These are phyloP conservation scores for Thraustotheca clavata DNA, from an alignment of 352 stramenopile species.

Conservation along the genomic window DNA sequence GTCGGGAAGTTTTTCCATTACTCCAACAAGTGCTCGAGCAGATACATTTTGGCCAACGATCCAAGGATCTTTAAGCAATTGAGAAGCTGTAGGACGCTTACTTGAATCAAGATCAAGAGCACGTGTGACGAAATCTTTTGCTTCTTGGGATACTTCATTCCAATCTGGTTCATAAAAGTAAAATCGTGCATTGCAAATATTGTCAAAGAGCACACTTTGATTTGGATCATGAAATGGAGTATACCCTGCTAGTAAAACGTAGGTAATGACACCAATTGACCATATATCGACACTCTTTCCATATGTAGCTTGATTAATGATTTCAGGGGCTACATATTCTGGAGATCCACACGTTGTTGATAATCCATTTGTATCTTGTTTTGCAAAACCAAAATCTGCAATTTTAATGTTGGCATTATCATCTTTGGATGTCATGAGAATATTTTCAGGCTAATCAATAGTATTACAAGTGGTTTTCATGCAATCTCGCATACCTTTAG, in stretches of 20 bases:
- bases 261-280: constrained; percentile 84
- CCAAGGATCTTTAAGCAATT: constrained; percentile 67
- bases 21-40: constrained; percentile 61
- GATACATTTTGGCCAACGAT: constrained; percentile 58
- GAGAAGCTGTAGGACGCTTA: constrained; percentile 43
- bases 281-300: constrained; percentile 79
- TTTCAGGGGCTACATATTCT: constrained; percentile 77
- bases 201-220: constrained; percentile 87
- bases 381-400: constrained; percentile 90
- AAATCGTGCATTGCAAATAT: constrained; percentile 78
- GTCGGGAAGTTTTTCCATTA: constrained; percentile 62
- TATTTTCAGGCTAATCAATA: constrained; percentile 67
- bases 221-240: constrained; percentile 91
- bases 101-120: constrained; percentile 77
- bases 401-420: constrained; percentile 88
- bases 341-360: constrained; percentile 71
- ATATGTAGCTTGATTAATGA: constrained; percentile 64
- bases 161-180: constrained; percentile 85
- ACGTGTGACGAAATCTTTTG: constrained; percentile 82
- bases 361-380: constrained; percentile 55
- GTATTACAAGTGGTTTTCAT: background rate
- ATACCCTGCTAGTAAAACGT: constrained; percentile 84
- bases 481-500: constrained; percentile 32
- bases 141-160: constrained; percentile 83
- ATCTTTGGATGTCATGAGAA: constrained; percentile 67